Conservation (phyloP, 1,284 basidiomycete genomes). For the Schizopora paradoxa region DNA sequence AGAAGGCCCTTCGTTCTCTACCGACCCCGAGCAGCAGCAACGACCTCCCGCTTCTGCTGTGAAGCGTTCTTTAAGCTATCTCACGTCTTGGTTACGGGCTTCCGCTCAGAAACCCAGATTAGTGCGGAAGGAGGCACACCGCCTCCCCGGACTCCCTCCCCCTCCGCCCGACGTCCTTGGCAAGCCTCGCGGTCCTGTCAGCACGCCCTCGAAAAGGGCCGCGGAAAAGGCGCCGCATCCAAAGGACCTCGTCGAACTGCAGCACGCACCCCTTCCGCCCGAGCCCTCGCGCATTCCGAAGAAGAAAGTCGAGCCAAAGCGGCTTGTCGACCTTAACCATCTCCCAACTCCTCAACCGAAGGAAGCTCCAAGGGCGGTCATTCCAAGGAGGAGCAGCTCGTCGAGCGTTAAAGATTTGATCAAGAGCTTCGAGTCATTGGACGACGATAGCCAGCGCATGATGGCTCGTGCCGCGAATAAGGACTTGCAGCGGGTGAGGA, state of each 20-base stretch:
- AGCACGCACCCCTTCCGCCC: conserved; percentile 39
- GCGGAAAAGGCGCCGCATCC: conserved; percentile 41
- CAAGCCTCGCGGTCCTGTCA: conserved; percentile 47
- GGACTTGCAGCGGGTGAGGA: too few relatives aligned
- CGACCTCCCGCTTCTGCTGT: conserved; percentile 7
- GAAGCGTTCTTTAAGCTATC: conserved; percentile 16
- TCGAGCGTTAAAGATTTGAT: conserved; percentile 68
- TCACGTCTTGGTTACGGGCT: conserved; percentile 15
- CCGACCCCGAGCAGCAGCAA: conserved; percentile 1
- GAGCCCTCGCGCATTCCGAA: conserved; percentile 42
- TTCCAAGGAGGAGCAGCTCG: conserved; percentile 49
- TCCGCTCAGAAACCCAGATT: conserved; percentile 10
- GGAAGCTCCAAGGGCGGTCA: conserved; percentile 22
- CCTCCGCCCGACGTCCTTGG: conserved; percentile 47
- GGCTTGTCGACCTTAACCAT: conserved; percentile 52
- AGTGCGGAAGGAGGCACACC: conserved; percentile 12
- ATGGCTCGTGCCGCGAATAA: too few relatives aligned
- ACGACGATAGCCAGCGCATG: too few relatives aligned
- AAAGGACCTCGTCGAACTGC: conserved; percentile 57
- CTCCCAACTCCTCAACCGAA: conserved; percentile 32
- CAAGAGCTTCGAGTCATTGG: conserved; percentile 57
- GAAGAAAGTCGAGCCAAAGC: conserved; percentile 33
- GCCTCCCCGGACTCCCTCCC: conserved; percentile 42
- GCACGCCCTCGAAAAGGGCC: conserved; percentile 51
- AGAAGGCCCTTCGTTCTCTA: not conserved